Evolutionary conservation across 257 asterid species (phyloP).

Genomic region (Solanum pinnatisectum): DNA sequence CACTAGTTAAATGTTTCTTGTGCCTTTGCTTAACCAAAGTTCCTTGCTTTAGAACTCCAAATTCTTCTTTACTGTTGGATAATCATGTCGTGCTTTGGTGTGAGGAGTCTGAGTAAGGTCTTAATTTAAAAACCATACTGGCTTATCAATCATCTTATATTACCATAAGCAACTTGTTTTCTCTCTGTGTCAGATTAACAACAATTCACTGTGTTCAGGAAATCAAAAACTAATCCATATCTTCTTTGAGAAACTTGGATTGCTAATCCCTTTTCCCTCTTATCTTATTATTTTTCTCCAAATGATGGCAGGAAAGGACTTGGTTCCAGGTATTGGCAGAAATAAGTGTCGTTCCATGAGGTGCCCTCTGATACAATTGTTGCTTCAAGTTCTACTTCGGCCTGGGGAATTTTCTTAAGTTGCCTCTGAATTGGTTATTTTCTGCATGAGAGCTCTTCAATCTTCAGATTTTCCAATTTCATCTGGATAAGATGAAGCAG

Average conservation of each 20-base stretch:
- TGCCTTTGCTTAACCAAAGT: background rate
- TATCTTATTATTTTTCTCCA: background rate
- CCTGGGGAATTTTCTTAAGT: conserved; percentile 81
- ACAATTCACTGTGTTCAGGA: background rate
- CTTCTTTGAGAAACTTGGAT: background rate
- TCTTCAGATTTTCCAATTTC: conserved; percentile 45
- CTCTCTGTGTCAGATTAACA: background rate
- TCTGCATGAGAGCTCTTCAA: conserved; percentile 67
- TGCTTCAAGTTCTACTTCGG: conserved; percentile 79
- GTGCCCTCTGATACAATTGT: conserved; percentile 67
- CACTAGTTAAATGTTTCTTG: background rate
- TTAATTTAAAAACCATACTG: background rate
- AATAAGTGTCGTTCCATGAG: conserved; percentile 65
- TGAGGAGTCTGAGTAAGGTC: background rate
- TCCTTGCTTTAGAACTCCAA: background rate
- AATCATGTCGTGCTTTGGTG: background rate
- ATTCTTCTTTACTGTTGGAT: background rate
- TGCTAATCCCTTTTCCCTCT: background rate
- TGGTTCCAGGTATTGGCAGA: conserved; percentile 34
- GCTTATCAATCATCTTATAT: too few species aligned
- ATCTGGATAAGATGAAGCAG: conserved; percentile 67
- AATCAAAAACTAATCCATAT: background rate
- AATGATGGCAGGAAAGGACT: conserved; percentile 49
- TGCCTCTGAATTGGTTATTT: conserved; percentile 60
- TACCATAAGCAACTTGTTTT: background rate